phyloP scores from a whole-genome alignment of 1,284 basidiomycete genomes.

The Moniliella sp. region DNA sequence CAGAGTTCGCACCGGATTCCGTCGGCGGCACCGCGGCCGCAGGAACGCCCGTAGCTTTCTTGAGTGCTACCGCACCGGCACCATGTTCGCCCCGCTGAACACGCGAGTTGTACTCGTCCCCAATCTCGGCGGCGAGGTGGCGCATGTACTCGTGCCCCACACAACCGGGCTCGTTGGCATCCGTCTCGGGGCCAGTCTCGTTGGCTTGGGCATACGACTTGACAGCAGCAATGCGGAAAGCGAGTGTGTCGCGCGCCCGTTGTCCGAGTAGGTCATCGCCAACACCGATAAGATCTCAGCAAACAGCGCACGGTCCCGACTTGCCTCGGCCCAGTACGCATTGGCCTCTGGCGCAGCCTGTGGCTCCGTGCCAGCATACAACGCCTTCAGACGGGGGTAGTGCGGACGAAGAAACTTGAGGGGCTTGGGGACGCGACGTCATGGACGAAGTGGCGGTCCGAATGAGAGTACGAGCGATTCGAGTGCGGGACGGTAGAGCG shows the following conservation, averaged over 20 bases:
- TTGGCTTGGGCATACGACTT: slow-evolving; percentile 9
- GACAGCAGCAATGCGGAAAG: slow-evolving; percentile 20
- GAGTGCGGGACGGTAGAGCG: slow-evolving; percentile 67
- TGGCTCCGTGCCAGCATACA: slow-evolving; percentile 15
- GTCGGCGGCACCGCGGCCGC: neutral
- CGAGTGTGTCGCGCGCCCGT: slow-evolving; percentile 70
- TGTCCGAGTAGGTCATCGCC: slow-evolving; percentile 99
- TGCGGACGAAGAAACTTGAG: slow-evolving; percentile 92
- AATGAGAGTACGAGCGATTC: slow-evolving; percentile 86
- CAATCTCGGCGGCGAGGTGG: slow-evolving; percentile 84
- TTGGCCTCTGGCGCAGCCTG: slow-evolving; percentile 4
- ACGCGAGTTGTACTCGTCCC: slow-evolving; percentile 58
- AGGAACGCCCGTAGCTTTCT: neutral
- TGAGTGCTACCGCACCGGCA: no score
- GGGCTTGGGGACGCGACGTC: slow-evolving; percentile 98
- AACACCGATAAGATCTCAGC: slow-evolving; percentile 96
- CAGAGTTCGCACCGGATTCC: neutral
- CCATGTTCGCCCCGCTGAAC: slow-evolving; percentile 9
- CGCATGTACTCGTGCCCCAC: slow-evolving; percentile 99
- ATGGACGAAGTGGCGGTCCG: slow-evolving; percentile 90
- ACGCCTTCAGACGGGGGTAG: slow-evolving; percentile 53
- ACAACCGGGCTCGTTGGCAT: slow-evolving; percentile 50
- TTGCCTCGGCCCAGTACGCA: slow-evolving; percentile 3
- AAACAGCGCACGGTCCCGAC: slow-evolving; percentile 52
- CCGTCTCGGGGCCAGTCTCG: neutral